Evolutionary conservation across 1,284 basidiomycete genomes (phyloP).

Genomic region (Sanghuangporus sanghuang): DNA sequence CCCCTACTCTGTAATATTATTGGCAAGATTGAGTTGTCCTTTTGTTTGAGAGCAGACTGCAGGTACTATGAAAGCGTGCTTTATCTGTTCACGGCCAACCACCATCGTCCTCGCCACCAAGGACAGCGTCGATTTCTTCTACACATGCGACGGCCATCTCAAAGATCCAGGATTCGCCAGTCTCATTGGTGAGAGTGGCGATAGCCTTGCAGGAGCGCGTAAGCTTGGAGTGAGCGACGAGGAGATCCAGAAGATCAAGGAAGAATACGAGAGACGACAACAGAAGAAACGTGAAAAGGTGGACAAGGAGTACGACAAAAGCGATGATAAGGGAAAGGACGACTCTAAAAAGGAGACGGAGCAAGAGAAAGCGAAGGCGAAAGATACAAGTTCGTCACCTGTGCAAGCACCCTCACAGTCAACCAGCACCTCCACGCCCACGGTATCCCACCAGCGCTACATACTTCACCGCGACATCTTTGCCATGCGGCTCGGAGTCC

Average conservation of each 20-base stretch:
- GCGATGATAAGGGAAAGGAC: conserved; percentile 31
- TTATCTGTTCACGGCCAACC: conserved; percentile 68
- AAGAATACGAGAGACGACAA: conserved; percentile 73
- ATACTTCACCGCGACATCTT: conserved; percentile 56
- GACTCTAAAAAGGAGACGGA: conserved; percentile 30
- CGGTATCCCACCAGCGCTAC: conserved; percentile 43
- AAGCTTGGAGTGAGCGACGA: conserved; percentile 50
- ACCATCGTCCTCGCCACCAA: conserved; percentile 69
- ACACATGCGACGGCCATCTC: conserved; percentile 65
- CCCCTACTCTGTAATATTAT: conserved; percentile 9
- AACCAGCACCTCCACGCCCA: conserved; percentile 21
- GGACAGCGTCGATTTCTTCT: conserved; percentile 71
- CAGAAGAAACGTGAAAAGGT: conserved; percentile 50
- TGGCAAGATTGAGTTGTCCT: conserved; percentile 16
- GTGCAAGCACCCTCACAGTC: conserved; percentile 5
- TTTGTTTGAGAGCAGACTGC: conserved; percentile 41
- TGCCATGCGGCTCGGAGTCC: conserved; percentile 54
- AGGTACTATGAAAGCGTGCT: conserved; percentile 65
- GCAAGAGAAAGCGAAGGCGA: conserved; percentile 29
- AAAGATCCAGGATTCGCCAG: conserved; percentile 65
- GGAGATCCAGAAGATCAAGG: conserved; percentile 69
- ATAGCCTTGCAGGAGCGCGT: conserved; percentile 32
- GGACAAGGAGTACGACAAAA: conserved; percentile 38
- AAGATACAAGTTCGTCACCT: conserved; percentile 24
- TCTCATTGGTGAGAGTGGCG: conserved; percentile 37